These are phyloP conservation scores for Hemileia vastatrix DNA, from an alignment of 1,284 basidiomycete genomes.

Conservation along the genomic window DNA sequence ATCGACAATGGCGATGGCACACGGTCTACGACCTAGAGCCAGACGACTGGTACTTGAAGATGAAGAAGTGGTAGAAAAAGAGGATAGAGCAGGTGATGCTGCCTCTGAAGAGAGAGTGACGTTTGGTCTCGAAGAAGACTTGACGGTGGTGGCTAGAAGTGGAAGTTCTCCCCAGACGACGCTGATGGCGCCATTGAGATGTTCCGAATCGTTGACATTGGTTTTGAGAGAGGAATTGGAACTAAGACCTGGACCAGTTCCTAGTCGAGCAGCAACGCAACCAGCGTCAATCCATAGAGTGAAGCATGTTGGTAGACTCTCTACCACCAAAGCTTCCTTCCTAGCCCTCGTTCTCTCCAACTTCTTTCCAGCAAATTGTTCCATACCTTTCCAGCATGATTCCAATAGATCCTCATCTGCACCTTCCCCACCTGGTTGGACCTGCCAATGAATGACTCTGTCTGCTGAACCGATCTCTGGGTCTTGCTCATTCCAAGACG, in stretches of 20 bases:
- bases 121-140: neutral
- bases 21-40: neutral
- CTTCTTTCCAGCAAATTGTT: constrained; percentile 5
- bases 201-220: constrained; percentile 4
- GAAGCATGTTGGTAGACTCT: constrained; percentile 24
- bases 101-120: neutral
- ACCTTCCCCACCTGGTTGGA: constrained; percentile 31
- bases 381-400: constrained; percentile 26
- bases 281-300: constrained; percentile 37
- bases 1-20: neutral
- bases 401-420: constrained; percentile 26
- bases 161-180: constrained; percentile 28
- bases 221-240: constrained; percentile 19
- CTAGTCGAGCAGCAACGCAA: constrained; percentile 33
- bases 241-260: constrained; percentile 29
- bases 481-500: constrained; percentile 7
- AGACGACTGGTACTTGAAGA: neutral
- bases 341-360: neutral
- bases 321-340: constrained; percentile 24
- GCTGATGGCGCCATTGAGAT: constrained; percentile 14
- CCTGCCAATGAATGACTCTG: constrained; percentile 31
- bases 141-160: neutral
- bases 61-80: neutral
- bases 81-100: neutral
- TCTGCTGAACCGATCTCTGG: constrained; percentile 29